Evolutionary conservation across 805 yeast genomes (phyloP).

Genomic region (Candida chilensis): DNA sequence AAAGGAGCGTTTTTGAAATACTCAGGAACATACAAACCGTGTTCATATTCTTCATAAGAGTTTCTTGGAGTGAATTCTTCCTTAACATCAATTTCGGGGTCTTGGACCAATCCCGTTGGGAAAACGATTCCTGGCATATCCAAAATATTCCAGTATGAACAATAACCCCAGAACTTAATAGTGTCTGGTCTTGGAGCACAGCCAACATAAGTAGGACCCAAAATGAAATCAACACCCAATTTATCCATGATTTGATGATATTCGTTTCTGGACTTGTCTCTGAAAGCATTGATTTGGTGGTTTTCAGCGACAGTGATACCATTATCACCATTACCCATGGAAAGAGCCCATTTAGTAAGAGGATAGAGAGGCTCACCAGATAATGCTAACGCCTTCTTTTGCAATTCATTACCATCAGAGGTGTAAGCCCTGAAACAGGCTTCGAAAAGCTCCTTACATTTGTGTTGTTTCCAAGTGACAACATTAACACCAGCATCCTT

Average conservation of each 20-base stretch:
- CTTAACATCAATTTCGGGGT: slow-evolving; percentile 29
- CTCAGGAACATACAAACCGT: slow-evolving; percentile 21
- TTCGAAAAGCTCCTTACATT: slow-evolving; percentile 23
- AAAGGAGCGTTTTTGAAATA: slow-evolving; percentile 30
- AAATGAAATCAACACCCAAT: slow-evolving; percentile 27
- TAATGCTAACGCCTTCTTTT: slow-evolving; percentile 17
- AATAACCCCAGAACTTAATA: slow-evolving; percentile 35
- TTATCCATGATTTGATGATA: slow-evolving; percentile 23
- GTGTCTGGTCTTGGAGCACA: slow-evolving; percentile 31
- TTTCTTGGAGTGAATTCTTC: slow-evolving; percentile 19
- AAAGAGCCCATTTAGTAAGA: slow-evolving; percentile 31
- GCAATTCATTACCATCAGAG: slow-evolving; percentile 30
- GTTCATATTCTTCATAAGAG: slow-evolving; percentile 25
- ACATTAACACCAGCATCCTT: slow-evolving; percentile 28
- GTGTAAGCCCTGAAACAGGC: slow-evolving; percentile 24
- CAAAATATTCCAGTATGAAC: slow-evolving; percentile 29
- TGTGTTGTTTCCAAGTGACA: slow-evolving; percentile 28
- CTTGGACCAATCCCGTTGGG: slow-evolving; percentile 34
- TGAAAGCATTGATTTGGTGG: slow-evolving; percentile 21
- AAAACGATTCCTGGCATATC: slow-evolving; percentile 31
- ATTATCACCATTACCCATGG: slow-evolving; percentile 26
- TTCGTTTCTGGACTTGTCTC: slow-evolving; percentile 27
- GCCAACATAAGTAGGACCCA: slow-evolving; percentile 29
- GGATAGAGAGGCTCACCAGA: slow-evolving; percentile 33
- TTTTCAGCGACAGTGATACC: slow-evolving; percentile 19